phyloP scores from a whole-genome alignment of 176 grass and related monocot species.

The Chloris gayana region DNA sequence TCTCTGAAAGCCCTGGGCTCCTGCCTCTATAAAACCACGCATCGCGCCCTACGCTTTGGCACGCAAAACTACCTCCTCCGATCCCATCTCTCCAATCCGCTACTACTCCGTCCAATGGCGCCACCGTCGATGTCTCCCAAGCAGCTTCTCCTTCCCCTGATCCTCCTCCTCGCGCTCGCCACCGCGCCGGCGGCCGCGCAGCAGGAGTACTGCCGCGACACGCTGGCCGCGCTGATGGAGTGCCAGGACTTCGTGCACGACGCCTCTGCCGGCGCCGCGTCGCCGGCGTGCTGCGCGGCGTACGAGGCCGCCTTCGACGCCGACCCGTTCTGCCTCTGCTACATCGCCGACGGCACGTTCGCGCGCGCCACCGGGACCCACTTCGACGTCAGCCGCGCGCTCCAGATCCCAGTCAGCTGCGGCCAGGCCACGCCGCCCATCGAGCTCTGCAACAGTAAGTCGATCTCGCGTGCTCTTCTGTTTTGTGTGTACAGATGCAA shows the following conservation, averaged over 20 bases:
- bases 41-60: neutral
- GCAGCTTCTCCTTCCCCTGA: neutral
- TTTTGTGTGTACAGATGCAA: neutral
- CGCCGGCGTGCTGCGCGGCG: conserved; percentile 39
- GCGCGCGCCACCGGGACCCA: conserved; percentile 33
- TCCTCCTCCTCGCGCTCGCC: neutral
- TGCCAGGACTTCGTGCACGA: conserved; percentile 45
- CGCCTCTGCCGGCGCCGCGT: conserved; percentile 6
- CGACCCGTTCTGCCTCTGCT: conserved; percentile 60
- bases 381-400: conserved; percentile 45
- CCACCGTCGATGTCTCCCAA: neutral
- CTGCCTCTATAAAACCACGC: neutral
- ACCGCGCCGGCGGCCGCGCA: neutral
- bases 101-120: neutral
- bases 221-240: conserved; percentile 33
- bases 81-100: neutral
- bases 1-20: neutral
- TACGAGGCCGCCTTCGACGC: conserved; percentile 33
- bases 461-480: neutral
- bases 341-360: conserved; percentile 48
- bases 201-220: conserved; percentile 32
- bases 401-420: conserved; percentile 46
- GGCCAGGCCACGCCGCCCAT: conserved; percentile 45
- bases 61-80: neutral
- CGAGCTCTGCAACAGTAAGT: conserved; percentile 48